Evolutionary conservation across 805 yeast genomes (phyloP).

Genomic region (Candida argentea): DNA sequence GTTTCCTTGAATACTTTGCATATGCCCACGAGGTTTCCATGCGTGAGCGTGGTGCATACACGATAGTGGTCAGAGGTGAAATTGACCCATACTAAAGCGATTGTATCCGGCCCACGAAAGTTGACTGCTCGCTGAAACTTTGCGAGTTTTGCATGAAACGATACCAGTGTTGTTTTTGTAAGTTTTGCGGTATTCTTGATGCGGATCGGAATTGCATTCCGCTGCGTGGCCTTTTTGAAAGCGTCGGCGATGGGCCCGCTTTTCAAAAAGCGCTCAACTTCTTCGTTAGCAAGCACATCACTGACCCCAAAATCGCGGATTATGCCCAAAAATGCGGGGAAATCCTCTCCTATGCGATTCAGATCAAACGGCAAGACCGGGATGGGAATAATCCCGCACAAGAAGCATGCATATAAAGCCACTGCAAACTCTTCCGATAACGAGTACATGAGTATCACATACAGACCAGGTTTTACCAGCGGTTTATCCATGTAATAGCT

Average conservation of each 20-base stretch:
- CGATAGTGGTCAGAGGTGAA: conserved; percentile 66
- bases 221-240: conserved; percentile 37
- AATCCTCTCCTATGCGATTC: conserved; percentile 61
- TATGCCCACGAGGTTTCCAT: conserved; percentile 56
- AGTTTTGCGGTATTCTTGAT: conserved; percentile 60
- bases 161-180: conserved; percentile 27
- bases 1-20: conserved; percentile 91
- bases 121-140: conserved; percentile 30
- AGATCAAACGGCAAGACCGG: conserved; percentile 67
- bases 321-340: conserved; percentile 52
- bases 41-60: conserved; percentile 48
- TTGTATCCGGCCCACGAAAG: conserved; percentile 30
- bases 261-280: conserved; percentile 60
- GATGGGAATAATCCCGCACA: conserved; percentile 69
- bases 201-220: conserved; percentile 33
- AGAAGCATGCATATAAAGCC: conserved; percentile 77
- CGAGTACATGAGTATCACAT: conserved; percentile 74
- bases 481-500: conserved; percentile 60
- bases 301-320: conserved; percentile 62
- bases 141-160: conserved; percentile 34
- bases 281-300: conserved; percentile 69
- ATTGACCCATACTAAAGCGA: conserved; percentile 56
- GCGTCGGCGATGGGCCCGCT: conserved; percentile 54
- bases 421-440: conserved; percentile 79
- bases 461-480: conserved; percentile 54